Conservation (phyloP, 2,329 filamentous ascomycete genomes). For the Cercospora citrullina region DNA sequence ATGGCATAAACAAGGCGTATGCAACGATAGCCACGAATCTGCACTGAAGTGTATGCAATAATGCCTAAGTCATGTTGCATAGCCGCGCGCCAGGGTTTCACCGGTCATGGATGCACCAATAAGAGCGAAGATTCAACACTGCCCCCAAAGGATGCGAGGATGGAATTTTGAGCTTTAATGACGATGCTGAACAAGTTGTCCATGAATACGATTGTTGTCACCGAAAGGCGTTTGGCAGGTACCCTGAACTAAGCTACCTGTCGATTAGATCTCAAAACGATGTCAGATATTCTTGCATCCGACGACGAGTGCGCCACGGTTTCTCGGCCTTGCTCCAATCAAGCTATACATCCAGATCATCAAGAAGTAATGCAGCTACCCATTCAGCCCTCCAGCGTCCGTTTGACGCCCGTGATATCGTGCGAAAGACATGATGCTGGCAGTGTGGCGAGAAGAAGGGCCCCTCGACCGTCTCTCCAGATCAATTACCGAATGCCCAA, state of each 20-base stretch:
- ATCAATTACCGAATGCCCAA: background rate
- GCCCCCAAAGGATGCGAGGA: background rate
- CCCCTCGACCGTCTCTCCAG: background rate
- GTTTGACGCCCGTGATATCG: background rate
- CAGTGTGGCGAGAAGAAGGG: background rate
- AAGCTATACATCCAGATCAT: too few species aligned
- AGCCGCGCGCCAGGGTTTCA: background rate
- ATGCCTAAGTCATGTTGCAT: background rate
- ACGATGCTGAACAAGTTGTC: background rate
- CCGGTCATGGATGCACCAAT: background rate
- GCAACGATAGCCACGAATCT: too few species aligned
- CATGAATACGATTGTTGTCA: background rate
- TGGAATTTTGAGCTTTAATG: background rate
- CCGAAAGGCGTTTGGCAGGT: background rate
- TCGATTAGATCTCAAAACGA: too few species aligned
- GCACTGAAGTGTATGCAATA: background rate
- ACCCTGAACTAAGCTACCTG: too few species aligned
- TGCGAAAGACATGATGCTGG: background rate
- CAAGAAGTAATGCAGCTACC: too few species aligned
- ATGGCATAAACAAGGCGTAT: too few species aligned
- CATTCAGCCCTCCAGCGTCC: too few species aligned
- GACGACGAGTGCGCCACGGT: too few species aligned
- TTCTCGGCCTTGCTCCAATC: too few species aligned
- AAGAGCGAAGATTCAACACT: background rate
- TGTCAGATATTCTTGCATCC: too few species aligned